Evolutionary conservation across 805 yeast species (phyloP), one percentile per base, ranked within the genome.

Genomic region (Zygoascus flipseniorum): DNA sequence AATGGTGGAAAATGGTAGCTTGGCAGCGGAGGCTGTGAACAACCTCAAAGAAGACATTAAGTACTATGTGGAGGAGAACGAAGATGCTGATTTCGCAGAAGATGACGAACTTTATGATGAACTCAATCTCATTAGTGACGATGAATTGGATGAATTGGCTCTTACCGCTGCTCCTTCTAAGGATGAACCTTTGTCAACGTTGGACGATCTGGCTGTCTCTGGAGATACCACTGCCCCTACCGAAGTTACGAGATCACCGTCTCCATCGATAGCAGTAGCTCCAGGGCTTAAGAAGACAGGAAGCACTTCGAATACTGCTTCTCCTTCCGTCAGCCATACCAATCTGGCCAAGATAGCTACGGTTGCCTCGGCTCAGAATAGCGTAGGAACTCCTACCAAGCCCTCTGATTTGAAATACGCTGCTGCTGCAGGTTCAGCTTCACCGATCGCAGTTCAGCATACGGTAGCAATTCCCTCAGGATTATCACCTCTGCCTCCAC

Each of bases 81-180:
- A 86, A 68, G 97, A 89, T 53, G 90, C 83, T 4, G 96, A 90
- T 63, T 92, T 89, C 67, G 85, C 90, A 35, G 97, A 89, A 64
- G 96, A 92, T 68, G 97, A 90, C 61, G 89, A 88, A 13, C 80
- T 92, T 56, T 93, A 92, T 69, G 97, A 93, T 60, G 88, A 83
- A 55, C 76, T 93, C 61, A 89, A 84, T 45, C 77, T 89, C 45
- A 81, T 79, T 46, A 78, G 76, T 37, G 79, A 76, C 26, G 79
- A 75, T 52, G 49, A 46, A 13, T 67, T 68, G 44, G 75, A 67
- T 39, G 60, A 58, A 20, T 48, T 53, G 37, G 54, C 49, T 10
- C 47, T 62, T 48, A 60, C 66, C 42, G 69, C 67, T 47, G 63
- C 67, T 1, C 62, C 58, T 42, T 57, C 69, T 8, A 41, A 42